phyloP scores from a whole-genome alignment of 768 basidiomycete genomes.

The Boletus fagicola region DNA sequence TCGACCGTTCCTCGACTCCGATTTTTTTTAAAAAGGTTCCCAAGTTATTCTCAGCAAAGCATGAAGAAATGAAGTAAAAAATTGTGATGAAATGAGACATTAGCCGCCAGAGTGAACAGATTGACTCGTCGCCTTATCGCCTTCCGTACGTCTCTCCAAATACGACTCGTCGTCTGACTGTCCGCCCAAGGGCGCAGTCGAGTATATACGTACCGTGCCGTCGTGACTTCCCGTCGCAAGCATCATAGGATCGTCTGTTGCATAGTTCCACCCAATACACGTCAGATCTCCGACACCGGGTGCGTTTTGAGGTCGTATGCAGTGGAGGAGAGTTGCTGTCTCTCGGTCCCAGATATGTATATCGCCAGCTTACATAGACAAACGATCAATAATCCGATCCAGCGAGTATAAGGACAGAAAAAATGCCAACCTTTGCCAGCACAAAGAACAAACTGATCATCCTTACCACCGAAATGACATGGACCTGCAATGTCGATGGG shows the following conservation, averaged over 20 bases:
- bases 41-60: not conserved
- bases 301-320: constrained; percentile 55
- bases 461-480: constrained; percentile 79
- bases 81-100: constrained; percentile 3
- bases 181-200: constrained; percentile 36
- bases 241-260: constrained; percentile 46
- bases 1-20: constrained; percentile 6
- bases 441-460: constrained; percentile 76
- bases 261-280: constrained; percentile 78
- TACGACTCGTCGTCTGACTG: constrained; percentile 27
- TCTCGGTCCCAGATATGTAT: constrained; percentile 87
- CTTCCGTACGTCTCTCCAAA: constrained; percentile 24
- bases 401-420: not conserved
- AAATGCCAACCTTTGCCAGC: constrained; percentile 61
- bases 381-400: not conserved
- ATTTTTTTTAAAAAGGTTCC: constrained; percentile 20
- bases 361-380: constrained; percentile 61
- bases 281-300: constrained; percentile 66
- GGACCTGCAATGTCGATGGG: constrained; percentile 74
- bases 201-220: constrained; percentile 74
- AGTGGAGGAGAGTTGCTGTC: constrained; percentile 68
- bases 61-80: not conserved
- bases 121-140: constrained; percentile 22
- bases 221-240: constrained; percentile 79
- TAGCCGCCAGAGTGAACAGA: constrained; percentile 31